Evolutionary conservation across 371 early-diverging fungal species (phyloP), one percentile per base, ranked within the genome.

Genomic region (Rhizopus arrhizus): DNA sequence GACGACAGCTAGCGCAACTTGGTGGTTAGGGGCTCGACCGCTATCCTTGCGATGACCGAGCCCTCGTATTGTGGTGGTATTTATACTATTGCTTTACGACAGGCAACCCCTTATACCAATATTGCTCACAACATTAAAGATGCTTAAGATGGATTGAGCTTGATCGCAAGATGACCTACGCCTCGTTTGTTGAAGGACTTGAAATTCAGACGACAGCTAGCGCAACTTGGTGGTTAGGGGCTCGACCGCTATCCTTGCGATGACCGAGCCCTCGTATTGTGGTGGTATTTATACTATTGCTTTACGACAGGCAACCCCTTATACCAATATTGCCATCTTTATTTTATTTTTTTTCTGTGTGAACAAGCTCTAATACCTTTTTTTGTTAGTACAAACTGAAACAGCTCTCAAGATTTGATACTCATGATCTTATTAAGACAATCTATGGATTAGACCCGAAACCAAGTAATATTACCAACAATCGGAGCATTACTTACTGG

Each of bases 1-100:
- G 50, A 41, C 22, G 41, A 50, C 42, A 49, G 50, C 58, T 58
- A 58, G 58, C 58, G 49, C 51, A 58, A 50, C 52, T 58, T 58
- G 51, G 52, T 58, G 49, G 51, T 58, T 4, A 49, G 15, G 42
- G 43, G 51, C 41, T 58, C 33, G 59, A 50, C 32, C 22, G 59
- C 43, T 58, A 58, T 58, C 59, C 59, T 58, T 58, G 59, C 59
- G 49, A 13, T 58, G 42, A 58, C 59, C 59, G 49, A 57, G 13
- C 59, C 51, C 16, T 31, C 51, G 43, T 58, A 58, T 51, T 58
- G 42, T 42, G 59, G 52, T 58, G 15, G 51, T 32, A n/a, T 50
- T 50, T 58, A 48, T 16, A 38, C 57, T 50, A n/a, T 58, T 58
- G 51, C 51, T 58, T 50, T 58, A 58, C 42, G 59, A 10, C 59